Evolutionary conservation across 257 asterid genomes (phyloP).

Genomic region (Primulina eburnea): DNA sequence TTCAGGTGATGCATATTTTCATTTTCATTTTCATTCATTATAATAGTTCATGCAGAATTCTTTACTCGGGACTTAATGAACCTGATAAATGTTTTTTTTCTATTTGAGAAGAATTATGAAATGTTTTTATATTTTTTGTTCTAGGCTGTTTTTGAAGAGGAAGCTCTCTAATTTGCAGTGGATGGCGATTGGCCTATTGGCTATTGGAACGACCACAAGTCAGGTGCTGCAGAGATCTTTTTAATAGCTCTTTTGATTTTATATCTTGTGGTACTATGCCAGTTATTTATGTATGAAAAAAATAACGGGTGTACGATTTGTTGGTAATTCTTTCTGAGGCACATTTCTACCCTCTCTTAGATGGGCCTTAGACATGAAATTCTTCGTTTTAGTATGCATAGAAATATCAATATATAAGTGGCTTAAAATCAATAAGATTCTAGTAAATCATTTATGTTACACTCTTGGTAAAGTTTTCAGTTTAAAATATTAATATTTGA

Average conservation of each 20-base stretch:
- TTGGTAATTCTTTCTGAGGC: neutral
- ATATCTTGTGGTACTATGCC: conserved; percentile 2
- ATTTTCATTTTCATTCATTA: conserved; percentile 5
- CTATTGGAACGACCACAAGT: conserved; percentile 95
- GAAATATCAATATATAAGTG: neutral
- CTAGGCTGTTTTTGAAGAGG: conserved; percentile 95
- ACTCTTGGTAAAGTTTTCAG: neutral
- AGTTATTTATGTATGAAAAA: neutral
- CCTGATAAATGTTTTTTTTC: conserved; percentile 10
- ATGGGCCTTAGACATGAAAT: conserved; percentile 8
- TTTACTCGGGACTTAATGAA: neutral
- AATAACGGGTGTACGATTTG: neutral
- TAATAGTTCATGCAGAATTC: conserved; percentile 11
- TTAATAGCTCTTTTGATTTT: conserved; percentile 18
- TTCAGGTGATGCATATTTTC: conserved; percentile 54
- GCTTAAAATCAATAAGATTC: neutral
- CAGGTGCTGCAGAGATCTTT: conserved; percentile 49
- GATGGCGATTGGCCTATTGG: conserved; percentile 86
- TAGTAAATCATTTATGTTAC: neutral
- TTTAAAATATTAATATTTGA: no score
- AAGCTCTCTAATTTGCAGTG: conserved; percentile 97
- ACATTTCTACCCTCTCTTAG: neutral
- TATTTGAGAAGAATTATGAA: conserved; percentile 21
- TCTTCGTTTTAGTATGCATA: neutral
- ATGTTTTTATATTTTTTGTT: conserved; percentile 29